These are phyloP conservation scores for Dacryopinax primogenitus DNA, from an alignment of 768 basidiomycete species.

Conservation along the genomic window DNA sequence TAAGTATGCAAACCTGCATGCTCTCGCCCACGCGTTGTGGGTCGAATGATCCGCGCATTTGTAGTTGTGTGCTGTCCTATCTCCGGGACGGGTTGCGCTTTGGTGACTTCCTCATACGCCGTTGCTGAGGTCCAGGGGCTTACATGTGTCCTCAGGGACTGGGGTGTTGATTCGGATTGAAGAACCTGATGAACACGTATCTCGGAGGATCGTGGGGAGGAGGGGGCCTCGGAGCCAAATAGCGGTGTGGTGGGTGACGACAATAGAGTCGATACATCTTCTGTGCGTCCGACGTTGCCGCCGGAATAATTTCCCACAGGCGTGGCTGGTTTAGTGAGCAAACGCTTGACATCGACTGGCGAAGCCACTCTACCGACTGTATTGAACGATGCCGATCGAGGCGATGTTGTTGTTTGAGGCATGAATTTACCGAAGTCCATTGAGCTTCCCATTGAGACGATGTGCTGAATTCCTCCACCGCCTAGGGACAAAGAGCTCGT, in stretches of 20 bases:
- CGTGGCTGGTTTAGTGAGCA: not conserved
- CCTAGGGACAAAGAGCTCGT: not conserved
- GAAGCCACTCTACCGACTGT: not conserved
- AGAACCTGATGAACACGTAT: not conserved
- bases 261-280: not conserved
- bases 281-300: not conserved
- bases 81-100: not conserved
- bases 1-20: not conserved
- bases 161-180: not conserved
- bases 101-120: not conserved
- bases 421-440: conserved; percentile 8
- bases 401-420: conserved; percentile 3
- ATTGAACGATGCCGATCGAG: not conserved
- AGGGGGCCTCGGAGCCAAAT: not conserved
- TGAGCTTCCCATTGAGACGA: not conserved
- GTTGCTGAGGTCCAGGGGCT: not conserved
- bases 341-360: not conserved
- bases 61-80: not conserved
- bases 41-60: not conserved
- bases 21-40: not conserved
- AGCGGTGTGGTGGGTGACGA: not conserved
- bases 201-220: not conserved
- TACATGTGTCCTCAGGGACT: not conserved
- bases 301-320: not conserved
- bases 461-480: not conserved